phyloP scores from a whole-genome alignment of 768 basidiomycete genomes.

The Termitomyces sp. region DNA sequence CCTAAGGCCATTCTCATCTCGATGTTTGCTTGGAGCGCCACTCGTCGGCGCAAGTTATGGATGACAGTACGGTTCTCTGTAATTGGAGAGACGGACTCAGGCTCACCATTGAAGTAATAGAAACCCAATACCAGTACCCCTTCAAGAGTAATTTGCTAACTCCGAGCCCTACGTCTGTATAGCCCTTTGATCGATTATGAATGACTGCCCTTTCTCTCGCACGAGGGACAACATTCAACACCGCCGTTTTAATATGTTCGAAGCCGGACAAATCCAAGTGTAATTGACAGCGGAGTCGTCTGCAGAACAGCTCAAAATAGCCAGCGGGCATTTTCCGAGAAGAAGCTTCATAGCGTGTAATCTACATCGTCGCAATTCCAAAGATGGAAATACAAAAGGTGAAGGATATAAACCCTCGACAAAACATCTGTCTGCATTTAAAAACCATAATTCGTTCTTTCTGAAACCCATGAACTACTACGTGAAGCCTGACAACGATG shows the following conservation, averaged over 20 bases:
- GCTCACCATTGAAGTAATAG: too few species aligned
- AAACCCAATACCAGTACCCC: background rate
- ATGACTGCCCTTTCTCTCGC: too few species aligned
- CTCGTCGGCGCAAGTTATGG: too few species aligned
- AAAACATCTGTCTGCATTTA: too few species aligned
- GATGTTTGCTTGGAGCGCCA: too few species aligned
- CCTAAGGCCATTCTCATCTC: too few species aligned
- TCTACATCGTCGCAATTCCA: background rate
- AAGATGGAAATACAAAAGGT: background rate
- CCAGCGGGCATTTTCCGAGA: background rate
- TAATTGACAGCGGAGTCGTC: background rate
- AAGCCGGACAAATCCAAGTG: too few species aligned
- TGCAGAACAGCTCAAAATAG: background rate
- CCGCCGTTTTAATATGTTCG: background rate
- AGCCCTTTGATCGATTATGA: too few species aligned
- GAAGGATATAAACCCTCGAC: background rate
- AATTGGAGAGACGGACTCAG: background rate
- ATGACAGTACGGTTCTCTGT: background rate
- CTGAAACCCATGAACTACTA: background rate
- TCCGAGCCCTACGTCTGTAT: too few species aligned
- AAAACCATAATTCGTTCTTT: background rate
- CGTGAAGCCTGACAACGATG: background rate
- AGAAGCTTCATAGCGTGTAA: background rate
- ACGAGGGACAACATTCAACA: background rate
- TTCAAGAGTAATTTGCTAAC: background rate